Evolutionary conservation across 2,329 filamentous ascomycete species (phyloP).

Genomic region (Colletotrichum cuscutae): DNA sequence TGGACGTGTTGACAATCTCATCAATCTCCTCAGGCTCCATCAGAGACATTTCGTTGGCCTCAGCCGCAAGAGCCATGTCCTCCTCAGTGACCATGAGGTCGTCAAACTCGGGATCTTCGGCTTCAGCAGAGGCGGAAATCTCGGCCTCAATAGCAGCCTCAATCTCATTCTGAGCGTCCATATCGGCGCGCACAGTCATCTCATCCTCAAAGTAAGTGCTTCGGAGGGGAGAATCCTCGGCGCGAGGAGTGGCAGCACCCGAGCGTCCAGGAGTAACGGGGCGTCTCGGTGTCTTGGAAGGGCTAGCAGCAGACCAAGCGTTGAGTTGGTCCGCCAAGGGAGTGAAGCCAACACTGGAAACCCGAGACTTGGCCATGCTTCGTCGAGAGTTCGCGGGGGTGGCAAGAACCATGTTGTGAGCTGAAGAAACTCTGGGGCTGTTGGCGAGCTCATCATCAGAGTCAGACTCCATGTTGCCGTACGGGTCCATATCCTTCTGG

Average conservation of each 20-base stretch:
- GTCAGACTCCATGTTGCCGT: conserved; percentile 58
- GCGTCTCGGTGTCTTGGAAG: conserved; percentile 49
- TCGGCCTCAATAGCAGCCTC: conserved; percentile 49
- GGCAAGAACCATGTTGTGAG: conserved; percentile 44
- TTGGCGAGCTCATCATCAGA: conserved; percentile 64
- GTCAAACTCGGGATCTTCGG: conserved; percentile 51
- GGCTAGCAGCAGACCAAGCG: conserved; percentile 71
- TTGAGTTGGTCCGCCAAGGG: conserved; percentile 70
- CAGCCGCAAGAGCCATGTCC: conserved; percentile 66
- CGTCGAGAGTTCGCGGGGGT: conserved; percentile 49
- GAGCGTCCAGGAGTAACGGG: not conserved
- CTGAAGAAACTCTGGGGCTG: conserved; percentile 38
- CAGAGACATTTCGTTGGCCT: conserved; percentile 70
- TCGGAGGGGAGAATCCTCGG: conserved; percentile 52
- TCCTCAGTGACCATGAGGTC: conserved; percentile 62
- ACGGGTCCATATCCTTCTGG: conserved; percentile 57
- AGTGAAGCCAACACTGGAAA: conserved; percentile 65
- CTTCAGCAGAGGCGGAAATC: conserved; percentile 40
- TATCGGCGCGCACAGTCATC: conserved; percentile 57
- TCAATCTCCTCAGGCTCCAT: conserved; percentile 56
- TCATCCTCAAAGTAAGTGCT: conserved; percentile 71
- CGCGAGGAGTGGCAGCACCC: conserved; percentile 36
- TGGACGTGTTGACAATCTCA: conserved; percentile 42
- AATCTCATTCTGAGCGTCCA: conserved; percentile 44
- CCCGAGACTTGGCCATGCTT: conserved; percentile 39